Evolutionary conservation across 2,329 filamentous ascomycete species (phyloP).

Genomic region (Zymoseptoria pseudotritici): DNA sequence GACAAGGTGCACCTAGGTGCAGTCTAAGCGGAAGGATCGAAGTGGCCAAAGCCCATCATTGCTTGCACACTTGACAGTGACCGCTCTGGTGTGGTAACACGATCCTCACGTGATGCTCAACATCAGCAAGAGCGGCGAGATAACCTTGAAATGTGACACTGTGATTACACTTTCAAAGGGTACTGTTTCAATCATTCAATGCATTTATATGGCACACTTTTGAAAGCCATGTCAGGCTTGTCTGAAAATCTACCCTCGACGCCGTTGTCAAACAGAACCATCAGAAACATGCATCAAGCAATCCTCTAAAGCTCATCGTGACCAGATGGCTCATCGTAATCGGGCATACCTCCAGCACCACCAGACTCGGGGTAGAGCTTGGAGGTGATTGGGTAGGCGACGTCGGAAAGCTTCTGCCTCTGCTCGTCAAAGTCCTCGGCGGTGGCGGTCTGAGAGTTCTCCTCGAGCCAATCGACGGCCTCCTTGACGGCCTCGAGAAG

Average conservation of each 20-base stretch:
- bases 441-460: slow-evolving; percentile 77
- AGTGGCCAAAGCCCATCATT: no score
- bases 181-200: slow-evolving; percentile 7
- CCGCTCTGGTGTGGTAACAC: no score
- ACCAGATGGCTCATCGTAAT: slow-evolving; percentile 51
- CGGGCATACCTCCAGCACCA: slow-evolving; percentile 49
- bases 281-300: neutral
- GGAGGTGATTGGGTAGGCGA: slow-evolving; percentile 97
- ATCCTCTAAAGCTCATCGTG: slow-evolving; percentile 44
- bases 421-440: slow-evolving; percentile 98
- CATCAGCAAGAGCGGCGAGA: no score
- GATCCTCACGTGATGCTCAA: no score
- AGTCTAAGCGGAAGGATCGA: no score
- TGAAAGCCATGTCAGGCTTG: neutral
- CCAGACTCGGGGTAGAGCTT: slow-evolving; percentile 68
- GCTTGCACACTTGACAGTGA: no score
- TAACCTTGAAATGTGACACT: no score
- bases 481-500: slow-evolving; percentile 96
- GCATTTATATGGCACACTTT: slow-evolving; percentile 16
- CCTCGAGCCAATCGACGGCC: slow-evolving; percentile 90
- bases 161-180: neutral
- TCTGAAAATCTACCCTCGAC: neutral
- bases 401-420: slow-evolving; percentile 96
- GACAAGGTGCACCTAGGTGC: no score
- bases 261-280: neutral